Evolutionary conservation across 176 grass and related monocot species (phyloP).

Genomic region (Aegilops bicornis): DNA sequence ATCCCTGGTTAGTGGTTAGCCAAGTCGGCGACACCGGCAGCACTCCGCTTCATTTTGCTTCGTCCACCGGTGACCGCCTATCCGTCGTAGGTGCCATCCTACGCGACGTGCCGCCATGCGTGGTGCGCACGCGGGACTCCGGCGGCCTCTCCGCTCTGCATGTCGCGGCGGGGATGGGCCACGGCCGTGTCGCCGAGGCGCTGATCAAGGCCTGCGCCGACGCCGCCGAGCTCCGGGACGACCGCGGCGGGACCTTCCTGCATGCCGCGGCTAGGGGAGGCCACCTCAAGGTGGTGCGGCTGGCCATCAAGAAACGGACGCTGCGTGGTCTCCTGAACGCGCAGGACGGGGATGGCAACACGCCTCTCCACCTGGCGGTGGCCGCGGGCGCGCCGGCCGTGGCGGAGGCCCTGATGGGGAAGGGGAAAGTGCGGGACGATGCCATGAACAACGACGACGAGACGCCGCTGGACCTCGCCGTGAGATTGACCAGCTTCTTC

Average conservation of each 20-base stretch:
- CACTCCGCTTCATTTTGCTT: constrained; percentile 19
- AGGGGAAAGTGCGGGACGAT: neutral
- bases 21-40: neutral
- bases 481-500: neutral
- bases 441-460: neutral
- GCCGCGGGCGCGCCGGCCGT: neutral
- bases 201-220: neutral
- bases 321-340: neutral
- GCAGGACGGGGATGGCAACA: constrained; percentile 22
- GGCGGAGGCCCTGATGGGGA: neutral
- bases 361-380: constrained; percentile 17
- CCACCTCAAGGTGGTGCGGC: neutral
- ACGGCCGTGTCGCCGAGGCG: neutral
- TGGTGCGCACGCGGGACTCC: neutral
- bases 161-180: constrained; percentile 29
- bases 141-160: neutral
- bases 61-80: neutral
- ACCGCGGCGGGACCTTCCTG: neutral
- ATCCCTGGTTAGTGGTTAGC: neutral
- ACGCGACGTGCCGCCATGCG: neutral
- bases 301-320: neutral
- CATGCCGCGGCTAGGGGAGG: constrained; percentile 10
- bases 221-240: constrained; percentile 6
- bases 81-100: neutral
- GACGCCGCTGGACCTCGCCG: constrained; percentile 5